Base-by-base conservation (phyloP, 345 rosid species). In the Cardamine resedifolia region DNA sequence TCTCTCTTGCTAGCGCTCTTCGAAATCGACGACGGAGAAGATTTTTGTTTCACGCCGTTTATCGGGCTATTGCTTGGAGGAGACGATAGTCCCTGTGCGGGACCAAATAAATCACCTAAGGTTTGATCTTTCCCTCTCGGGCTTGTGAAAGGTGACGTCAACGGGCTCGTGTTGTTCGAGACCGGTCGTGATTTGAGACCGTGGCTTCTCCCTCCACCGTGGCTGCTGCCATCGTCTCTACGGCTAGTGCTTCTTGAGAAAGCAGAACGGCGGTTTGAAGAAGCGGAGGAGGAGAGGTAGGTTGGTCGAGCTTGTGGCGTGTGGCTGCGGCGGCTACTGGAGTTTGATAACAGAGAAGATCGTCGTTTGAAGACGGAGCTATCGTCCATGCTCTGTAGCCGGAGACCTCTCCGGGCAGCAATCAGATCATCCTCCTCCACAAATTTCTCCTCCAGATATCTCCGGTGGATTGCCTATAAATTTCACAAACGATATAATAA, bases 221-320 rank as follows among this genome's bases (percentile, higher is more conserved):
- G 70, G 53, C 51, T 72, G 65, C 81, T 78, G 1, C 74, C 70
- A 36, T 77, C 81, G 16, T 60, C 77, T 78, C 78, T 72, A 26
- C 81, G 81, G 73, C 74, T 78, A 11, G 80, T 45, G 31, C 12
- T 56, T 53, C 79, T 67, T 0, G 75, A 23, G 53, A 78, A 72
- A 55, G 59, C 52, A 7, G 58, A 52, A 0, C 73, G 64, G 9
- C 60, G 77, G 38, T 66, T 78, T 1, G 77, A 68, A 68, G 77
- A 72, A n/a, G 66, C n/a, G 53, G 77, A 66, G 2, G 67, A 58
- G 24, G 83, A 74, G 60, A 81, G 71, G 34, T 76, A 74, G 0
- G 88, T 75, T 3, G 87, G 84, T 60, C 79, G 45, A 1, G 83
- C 79, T 63, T 80, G 78, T 3, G 88, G 83, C 50, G 88, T 82